phyloP scores from a whole-genome alignment of 75 land plant genomes.

The Adiantum capillusveneris region DNA sequence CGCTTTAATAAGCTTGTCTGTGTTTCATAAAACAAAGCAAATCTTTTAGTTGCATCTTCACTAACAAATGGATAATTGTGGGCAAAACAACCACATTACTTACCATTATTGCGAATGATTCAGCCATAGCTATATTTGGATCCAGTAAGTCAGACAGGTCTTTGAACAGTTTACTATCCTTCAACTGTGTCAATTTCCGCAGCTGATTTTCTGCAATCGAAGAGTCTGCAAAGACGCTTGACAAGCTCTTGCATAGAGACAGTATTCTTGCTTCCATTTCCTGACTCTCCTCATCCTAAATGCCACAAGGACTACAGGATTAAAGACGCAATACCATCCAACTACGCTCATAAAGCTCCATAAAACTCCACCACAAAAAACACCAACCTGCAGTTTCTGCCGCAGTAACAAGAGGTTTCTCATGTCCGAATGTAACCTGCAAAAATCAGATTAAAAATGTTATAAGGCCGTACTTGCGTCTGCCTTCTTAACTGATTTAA shows the following conservation, averaged over 20 bases:
- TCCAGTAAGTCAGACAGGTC: slow-evolving; percentile 51
- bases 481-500: too few relatives aligned
- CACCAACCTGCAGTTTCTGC: slow-evolving; percentile 62
- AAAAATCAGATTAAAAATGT: too few relatives aligned
- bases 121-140: slow-evolving; percentile 31
- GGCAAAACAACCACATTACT: neutral
- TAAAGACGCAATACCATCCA: neutral
- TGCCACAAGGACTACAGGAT: neutral
- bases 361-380: slow-evolving; percentile 4
- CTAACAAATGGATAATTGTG: neutral
- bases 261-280: slow-evolving; percentile 22
- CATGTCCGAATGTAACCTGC: slow-evolving; percentile 83
- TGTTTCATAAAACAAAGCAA: neutral
- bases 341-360: neutral
- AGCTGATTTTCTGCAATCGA: slow-evolving; percentile 57
- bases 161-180: slow-evolving; percentile 62
- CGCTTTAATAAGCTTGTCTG: neutral
- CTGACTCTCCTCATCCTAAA: slow-evolving; percentile 50
- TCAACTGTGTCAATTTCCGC: slow-evolving; percentile 52
- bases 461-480: too few relatives aligned
- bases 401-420: slow-evolving; percentile 55
- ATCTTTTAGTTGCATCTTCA: neutral
- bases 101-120: slow-evolving; percentile 43
- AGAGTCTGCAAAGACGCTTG: slow-evolving; percentile 56
- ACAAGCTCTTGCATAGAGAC: slow-evolving; percentile 42